A percentile compares a stretch with the other conserved stretches of the same genome.
Conservation (phyloP, 768 basidiomycete genomes). For the Suillus americanus region DNA sequence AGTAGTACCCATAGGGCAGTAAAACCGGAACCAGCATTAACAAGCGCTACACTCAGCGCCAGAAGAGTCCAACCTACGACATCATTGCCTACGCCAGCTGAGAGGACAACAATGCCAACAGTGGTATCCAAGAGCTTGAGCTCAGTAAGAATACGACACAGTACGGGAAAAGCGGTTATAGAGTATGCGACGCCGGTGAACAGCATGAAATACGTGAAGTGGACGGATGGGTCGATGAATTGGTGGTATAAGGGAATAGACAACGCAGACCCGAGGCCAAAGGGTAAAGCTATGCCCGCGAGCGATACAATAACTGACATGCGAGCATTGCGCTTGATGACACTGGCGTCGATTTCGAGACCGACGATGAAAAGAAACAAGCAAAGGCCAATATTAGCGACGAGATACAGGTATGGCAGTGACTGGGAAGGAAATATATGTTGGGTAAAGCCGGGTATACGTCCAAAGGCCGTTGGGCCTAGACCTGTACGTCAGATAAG, state of each 20-base stretch:
- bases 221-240: constrained; percentile 66
- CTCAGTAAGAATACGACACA: constrained; percentile 87
- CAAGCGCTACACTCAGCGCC: constrained; percentile 88
- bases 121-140: constrained; percentile 88
- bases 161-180: constrained; percentile 84
- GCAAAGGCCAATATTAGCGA: constrained; percentile 85
- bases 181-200: constrained; percentile 92
- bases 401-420: constrained; percentile 75
- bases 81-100: constrained; percentile 89
- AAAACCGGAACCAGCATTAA: constrained; percentile 82
- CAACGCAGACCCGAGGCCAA: constrained; percentile 77
- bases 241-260: constrained; percentile 61
- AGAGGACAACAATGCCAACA: constrained; percentile 90
- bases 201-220: constrained; percentile 90
- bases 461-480: constrained; percentile 62
- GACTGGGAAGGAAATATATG: constrained; percentile 80
- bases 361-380: constrained; percentile 93
- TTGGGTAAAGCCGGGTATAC: constrained; percentile 85
- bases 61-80: constrained; percentile 87
- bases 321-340: constrained; percentile 78
- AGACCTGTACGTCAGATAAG: not conserved
- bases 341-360: constrained; percentile 78
- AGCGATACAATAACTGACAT: constrained; percentile 69
- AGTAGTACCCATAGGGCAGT: constrained; percentile 87
- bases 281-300: constrained; percentile 86